Percentiles rank a stretch among this genome's conserved stretches.
Evolutionary conservation across 2,329 filamentous ascomycete genomes (phyloP).

Genomic region (Cadophora malorum): DNA sequence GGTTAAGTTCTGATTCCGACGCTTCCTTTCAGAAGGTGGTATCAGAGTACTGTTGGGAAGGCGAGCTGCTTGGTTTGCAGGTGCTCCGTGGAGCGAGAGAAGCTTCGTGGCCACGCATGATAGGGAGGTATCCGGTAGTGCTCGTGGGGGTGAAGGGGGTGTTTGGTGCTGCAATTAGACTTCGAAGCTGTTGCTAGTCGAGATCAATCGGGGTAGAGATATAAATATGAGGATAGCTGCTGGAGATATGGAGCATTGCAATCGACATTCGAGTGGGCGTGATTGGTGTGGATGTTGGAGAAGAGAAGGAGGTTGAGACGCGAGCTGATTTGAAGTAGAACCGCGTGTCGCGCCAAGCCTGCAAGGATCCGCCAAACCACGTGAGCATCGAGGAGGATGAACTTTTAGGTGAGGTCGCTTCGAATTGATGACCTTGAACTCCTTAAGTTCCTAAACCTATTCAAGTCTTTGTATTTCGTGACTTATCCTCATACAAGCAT

Average conservation of each 20-base stretch:
- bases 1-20: conserved; percentile 92
- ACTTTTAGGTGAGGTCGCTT: background rate
- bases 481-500: background rate
- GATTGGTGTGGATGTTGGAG: conserved; percentile 34
- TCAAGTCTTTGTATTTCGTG: background rate
- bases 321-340: conserved; percentile 6
- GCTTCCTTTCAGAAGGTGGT: conserved; percentile 74
- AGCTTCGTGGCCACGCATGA: conserved; percentile 45
- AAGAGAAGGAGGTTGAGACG: conserved; percentile 19
- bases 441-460: background rate
- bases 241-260: conserved; percentile 35
- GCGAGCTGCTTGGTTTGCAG: conserved; percentile 68
- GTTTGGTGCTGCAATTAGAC: conserved; percentile 39
- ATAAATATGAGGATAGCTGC: conserved; percentile 17
- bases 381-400: conserved; percentile 11
- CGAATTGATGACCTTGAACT: background rate
- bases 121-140: conserved; percentile 35
- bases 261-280: conserved; percentile 38
- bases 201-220: conserved; percentile 29
- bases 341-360: background rate
- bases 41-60: conserved; percentile 82
- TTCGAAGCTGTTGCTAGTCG: conserved; percentile 33
- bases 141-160: conserved; percentile 30
- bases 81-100: conserved; percentile 52
- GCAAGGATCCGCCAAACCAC: conserved; percentile 22